These are phyloP conservation scores for Amanita brunnescens DNA, from an alignment of 768 basidiomycete species.

Conservation along the genomic window DNA sequence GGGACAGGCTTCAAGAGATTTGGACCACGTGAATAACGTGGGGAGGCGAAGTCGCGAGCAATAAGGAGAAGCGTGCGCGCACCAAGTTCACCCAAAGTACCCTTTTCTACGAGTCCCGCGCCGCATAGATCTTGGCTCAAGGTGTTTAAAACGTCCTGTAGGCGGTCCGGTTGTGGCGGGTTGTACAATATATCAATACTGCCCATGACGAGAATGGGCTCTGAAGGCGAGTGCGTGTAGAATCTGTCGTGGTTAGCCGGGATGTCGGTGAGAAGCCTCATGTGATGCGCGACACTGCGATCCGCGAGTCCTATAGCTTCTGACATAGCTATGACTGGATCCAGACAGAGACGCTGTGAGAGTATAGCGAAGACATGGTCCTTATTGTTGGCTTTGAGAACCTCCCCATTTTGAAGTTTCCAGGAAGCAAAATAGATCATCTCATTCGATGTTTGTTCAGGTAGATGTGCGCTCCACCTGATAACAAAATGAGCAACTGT, in stretches of 20 bases:
- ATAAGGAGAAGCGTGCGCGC: slow-evolving; percentile 8
- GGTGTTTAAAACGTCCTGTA: slow-evolving; percentile 8
- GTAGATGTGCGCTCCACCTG: background rate
- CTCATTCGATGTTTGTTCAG: background rate
- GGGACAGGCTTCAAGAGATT: too few species aligned
- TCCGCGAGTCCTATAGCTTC: slow-evolving; percentile 11
- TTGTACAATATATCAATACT: slow-evolving; percentile 7
- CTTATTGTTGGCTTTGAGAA: background rate
- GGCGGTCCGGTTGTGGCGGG: background rate
- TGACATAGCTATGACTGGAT: slow-evolving; percentile 5
- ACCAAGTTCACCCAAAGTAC: slow-evolving; percentile 11
- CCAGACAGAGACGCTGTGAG: slow-evolving; percentile 13
- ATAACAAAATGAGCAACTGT: background rate
- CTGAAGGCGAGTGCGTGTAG: slow-evolving; percentile 10
- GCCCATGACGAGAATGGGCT: slow-evolving; percentile 12
- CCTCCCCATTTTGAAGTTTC: background rate
- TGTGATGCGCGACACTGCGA: slow-evolving; percentile 12
- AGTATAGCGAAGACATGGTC: slow-evolving; percentile 12
- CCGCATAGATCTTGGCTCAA: slow-evolving; percentile 10
- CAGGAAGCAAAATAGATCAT: background rate
- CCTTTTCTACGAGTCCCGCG: slow-evolving; percentile 12
- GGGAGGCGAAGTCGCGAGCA: slow-evolving; percentile 12
- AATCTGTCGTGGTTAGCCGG: slow-evolving; percentile 7
- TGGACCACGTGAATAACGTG: background rate
- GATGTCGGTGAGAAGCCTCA: slow-evolving; percentile 13